Conservation (phyloP, 2,329 filamentous ascomycete genomes). For the Colletotrichum sp. region DNA sequence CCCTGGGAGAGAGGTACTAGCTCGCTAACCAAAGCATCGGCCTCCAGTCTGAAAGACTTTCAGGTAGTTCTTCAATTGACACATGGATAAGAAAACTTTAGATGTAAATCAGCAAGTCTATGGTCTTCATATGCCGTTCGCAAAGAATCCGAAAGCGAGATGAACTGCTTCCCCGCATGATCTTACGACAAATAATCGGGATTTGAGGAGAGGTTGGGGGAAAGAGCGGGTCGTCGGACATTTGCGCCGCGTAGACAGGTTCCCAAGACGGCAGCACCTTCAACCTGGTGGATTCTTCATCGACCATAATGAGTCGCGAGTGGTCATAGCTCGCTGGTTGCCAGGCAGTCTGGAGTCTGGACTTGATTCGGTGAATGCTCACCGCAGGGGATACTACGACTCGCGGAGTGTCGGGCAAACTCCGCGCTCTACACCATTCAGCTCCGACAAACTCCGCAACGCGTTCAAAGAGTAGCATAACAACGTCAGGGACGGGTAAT, state of each 20-base stretch:
- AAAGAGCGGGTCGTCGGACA: neutral
- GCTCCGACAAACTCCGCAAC: neutral
- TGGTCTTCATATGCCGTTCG: neutral
- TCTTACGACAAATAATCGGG: neutral
- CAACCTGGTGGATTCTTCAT: neutral
- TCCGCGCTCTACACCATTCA: neutral
- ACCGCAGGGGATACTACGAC: neutral
- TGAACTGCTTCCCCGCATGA: neutral
- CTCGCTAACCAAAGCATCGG: neutral
- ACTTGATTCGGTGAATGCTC: neutral
- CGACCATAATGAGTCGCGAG: neutral
- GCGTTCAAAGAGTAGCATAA: neutral
- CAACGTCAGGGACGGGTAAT: neutral
- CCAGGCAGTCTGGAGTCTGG: neutral
- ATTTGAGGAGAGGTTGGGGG: neutral
- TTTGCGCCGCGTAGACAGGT: neutral
- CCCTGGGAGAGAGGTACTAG: neutral
- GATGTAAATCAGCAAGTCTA: neutral
- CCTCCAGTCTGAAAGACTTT: neutral
- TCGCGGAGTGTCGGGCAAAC: neutral
- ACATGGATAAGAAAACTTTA: fast-evolving
- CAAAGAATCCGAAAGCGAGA: neutral
- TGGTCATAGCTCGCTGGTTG: neutral
- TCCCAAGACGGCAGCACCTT: neutral
- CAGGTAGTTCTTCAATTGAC: fast-evolving